Evolutionary conservation across 78 protist species (phyloP).

Genomic region (Guillardia theta): DNA sequence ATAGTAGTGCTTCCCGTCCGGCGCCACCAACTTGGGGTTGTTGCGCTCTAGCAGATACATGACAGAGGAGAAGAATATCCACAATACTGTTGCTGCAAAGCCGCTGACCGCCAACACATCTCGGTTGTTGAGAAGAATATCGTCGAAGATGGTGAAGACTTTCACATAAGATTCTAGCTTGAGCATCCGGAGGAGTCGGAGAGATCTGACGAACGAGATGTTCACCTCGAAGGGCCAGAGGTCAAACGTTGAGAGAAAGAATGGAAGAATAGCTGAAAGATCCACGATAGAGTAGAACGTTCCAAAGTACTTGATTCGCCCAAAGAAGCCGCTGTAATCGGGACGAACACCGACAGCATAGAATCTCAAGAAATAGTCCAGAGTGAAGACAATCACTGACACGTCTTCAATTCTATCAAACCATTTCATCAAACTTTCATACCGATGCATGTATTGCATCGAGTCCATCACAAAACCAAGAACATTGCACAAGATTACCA

Average conservation of each 20-base stretch:
- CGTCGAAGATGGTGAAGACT: background rate
- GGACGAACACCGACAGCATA: no score
- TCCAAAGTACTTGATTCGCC: background rate
- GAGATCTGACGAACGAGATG: background rate
- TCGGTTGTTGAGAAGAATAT: background rate
- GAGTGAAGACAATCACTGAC: background rate
- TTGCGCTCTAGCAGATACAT: background rate
- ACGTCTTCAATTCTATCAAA: background rate
- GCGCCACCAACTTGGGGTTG: background rate
- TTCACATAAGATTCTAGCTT: background rate
- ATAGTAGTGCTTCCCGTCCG: background rate
- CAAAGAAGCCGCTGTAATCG: background rate
- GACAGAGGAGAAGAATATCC: background rate
- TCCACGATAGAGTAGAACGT: background rate
- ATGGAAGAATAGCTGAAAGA: background rate
- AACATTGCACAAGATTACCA: background rate
- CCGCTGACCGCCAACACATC: background rate
- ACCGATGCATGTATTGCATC: no score
- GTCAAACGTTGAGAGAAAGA: background rate
- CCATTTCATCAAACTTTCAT: no score
- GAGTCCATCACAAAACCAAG: no score
- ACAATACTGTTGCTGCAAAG: background rate
- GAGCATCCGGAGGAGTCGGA: background rate
- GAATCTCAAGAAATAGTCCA: background rate
- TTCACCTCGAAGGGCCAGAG: background rate